Evolutionary conservation across 768 basidiomycete species (phyloP).

Genomic region (Mycena leptocephala): DNA sequence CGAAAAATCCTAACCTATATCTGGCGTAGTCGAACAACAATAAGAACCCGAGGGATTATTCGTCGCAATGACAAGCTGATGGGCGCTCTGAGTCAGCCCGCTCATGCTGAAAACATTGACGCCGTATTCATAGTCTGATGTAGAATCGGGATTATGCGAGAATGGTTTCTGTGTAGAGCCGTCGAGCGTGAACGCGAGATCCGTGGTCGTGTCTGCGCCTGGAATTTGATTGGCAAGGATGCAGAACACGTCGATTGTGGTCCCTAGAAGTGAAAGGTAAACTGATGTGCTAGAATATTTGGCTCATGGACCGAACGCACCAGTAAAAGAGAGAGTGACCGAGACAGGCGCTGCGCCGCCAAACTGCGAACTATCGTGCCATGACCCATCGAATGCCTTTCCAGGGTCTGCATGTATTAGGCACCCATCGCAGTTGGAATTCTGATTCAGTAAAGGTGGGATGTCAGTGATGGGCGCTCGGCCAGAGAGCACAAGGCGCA

Average conservation of each 20-base stretch:
- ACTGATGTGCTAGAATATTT: neutral
- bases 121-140: slow-evolving; percentile 7
- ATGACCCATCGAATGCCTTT: neutral
- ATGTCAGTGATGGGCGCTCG: neutral
- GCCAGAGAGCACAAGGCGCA: neutral
- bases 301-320: neutral
- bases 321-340: slow-evolving; percentile 30
- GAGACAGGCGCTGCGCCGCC: neutral
- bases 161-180: neutral
- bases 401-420: slow-evolving; percentile 12
- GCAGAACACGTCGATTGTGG: slow-evolving; percentile 15
- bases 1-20: slow-evolving; percentile 13
- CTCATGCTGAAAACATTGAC: slow-evolving; percentile 1
- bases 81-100: neutral
- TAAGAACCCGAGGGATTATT: slow-evolving; percentile 12
- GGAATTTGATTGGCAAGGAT: slow-evolving; percentile 24
- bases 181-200: slow-evolving; percentile 24
- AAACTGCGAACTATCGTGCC: slow-evolving; percentile 32
- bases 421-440: slow-evolving; percentile 25
- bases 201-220: no score
- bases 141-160: slow-evolving; percentile 7
- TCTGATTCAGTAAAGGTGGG: slow-evolving; percentile 5
- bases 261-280: neutral
- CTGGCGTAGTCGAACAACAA: slow-evolving; percentile 28
- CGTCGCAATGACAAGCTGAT: slow-evolving; percentile 17